These are phyloP conservation scores for Xylariaceae sp. DNA, from an alignment of 2,329 filamentous ascomycete genomes.

Conservation along the genomic window DNA sequence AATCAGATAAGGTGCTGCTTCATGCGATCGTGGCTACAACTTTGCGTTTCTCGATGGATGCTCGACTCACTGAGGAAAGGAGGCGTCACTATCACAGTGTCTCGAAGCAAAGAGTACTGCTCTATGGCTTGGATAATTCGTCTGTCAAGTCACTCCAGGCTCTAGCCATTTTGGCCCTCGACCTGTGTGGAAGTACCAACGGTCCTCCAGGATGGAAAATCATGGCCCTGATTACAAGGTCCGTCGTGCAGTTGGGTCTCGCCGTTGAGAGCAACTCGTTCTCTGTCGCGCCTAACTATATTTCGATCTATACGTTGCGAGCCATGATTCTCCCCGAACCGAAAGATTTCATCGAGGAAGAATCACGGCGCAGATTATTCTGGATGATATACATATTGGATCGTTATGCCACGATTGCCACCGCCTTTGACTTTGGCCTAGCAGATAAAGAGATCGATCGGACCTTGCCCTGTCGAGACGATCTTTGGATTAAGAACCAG, in stretches of 20 bases:
- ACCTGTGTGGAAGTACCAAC: constrained; percentile 80
- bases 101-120: constrained; percentile 78
- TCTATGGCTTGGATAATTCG: constrained; percentile 85
- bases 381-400: constrained; percentile 94
- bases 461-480: constrained; percentile 78
- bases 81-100: constrained; percentile 70
- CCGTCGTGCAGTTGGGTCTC: constrained; percentile 80
- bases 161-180: constrained; percentile 77
- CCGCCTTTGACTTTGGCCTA: constrained; percentile 85
- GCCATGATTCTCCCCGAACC: constrained; percentile 81
- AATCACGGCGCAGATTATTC: constrained; percentile 76
- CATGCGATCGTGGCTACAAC: constrained; percentile 88
- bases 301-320: constrained; percentile 82
- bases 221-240: constrained; percentile 80
- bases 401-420: constrained; percentile 83
- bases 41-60: constrained; percentile 74
- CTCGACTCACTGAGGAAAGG: constrained; percentile 65
- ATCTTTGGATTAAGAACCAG: constrained; percentile 77
- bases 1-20: constrained; percentile 75
- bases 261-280: constrained; percentile 78
- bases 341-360: constrained; percentile 82
- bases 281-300: constrained; percentile 69
- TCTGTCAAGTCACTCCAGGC: constrained; percentile 85
- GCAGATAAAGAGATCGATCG: constrained; percentile 88
- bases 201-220: constrained; percentile 91